Base-by-base conservation (phyloP, 331 rosid genomes). In the Stylosanthes scabra region DNA sequence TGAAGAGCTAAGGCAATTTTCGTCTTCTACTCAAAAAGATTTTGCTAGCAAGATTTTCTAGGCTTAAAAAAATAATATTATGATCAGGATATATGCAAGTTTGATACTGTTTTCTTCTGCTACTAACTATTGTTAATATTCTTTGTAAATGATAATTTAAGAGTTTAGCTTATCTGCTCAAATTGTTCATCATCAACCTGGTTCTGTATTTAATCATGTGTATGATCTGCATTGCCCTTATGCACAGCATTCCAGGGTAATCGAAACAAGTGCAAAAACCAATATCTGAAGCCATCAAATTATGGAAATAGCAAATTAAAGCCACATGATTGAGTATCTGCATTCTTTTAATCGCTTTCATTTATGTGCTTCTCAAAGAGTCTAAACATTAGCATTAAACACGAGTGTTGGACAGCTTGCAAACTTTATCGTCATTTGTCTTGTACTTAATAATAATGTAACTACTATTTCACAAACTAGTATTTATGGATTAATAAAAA, bases 11-110 rank as follows among this genome's bases (percentile, higher is more conserved):
- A 77, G 71, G 62, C 70, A 86, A 66, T 47, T 83, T 8, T 70
- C 85, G 28, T 71, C 75, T 74, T 52, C 44, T 37, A 71, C 6
- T 42, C 11, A 9, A 67, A 76, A 79, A 45, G 89, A 82, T 20
- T 82, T 69, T 76, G 89, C 85, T 34, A 73, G 86, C 76, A 85
- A 85, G 57, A 79, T 79, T 59, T 82, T 72, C 59, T 85, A 82
- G 78, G 13, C 7, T 11, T 25, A 58, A 28, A 9, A 13, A 55
- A 50, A 41, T 77, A 88, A 0, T 20, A 20, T 20, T 20, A 20
- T 20, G 25, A 20, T 20, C 1, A 20, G 25, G 25, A 20, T 20
- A 20, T 20, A 20, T 0, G 25, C 25, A 20, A 20, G 0, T 20
- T 20, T 20, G 1, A 20, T 20, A 20, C 25, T 20, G 25, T 20